phyloP scores from a whole-genome alignment of 352 stramenopile species.

The Phytophthora pseudosyringae region DNA sequence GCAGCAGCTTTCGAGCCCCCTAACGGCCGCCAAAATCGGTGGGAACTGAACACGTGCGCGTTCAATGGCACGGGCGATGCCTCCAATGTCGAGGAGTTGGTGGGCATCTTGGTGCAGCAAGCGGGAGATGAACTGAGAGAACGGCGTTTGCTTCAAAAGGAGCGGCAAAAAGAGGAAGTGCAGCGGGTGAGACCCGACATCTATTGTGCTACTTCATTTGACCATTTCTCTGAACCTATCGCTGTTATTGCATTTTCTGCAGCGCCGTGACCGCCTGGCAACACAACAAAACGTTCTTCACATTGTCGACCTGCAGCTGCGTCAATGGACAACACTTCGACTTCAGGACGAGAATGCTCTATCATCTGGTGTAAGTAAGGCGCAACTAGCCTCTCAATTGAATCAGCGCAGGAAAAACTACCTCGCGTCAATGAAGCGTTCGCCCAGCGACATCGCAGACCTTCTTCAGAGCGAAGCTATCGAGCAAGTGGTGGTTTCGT shows the following conservation, averaged over 20 bases:
- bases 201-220: background rate
- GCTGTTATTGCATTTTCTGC: background rate
- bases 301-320: constrained; percentile 60
- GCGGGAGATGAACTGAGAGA: constrained; percentile 19
- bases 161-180: constrained; percentile 3
- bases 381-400: constrained; percentile 37
- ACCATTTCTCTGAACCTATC: background rate
- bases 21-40: constrained; percentile 24
- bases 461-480: constrained; percentile 7
- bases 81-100: constrained; percentile 7
- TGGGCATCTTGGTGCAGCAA: constrained; percentile 28
- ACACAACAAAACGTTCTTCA: constrained; percentile 48
- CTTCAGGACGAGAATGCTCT: constrained; percentile 29
- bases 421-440: constrained; percentile 43
- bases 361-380: constrained; percentile 11
- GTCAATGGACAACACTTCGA: constrained; percentile 59
- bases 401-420: constrained; percentile 55
- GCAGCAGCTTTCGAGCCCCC: constrained; percentile 51
- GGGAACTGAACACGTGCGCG: constrained; percentile 44
- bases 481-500: constrained; percentile 31
- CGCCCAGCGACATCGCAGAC: constrained; percentile 4
- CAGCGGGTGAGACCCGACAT: constrained; percentile 25
- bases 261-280: constrained; percentile 43
- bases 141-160: background rate
- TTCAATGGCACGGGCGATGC: constrained; percentile 1